Percentiles rank a stretch among this genome's conserved stretches.
phyloP scores from a whole-genome alignment of 1,284 basidiomycete species.

The Ustilago hordei region DNA sequence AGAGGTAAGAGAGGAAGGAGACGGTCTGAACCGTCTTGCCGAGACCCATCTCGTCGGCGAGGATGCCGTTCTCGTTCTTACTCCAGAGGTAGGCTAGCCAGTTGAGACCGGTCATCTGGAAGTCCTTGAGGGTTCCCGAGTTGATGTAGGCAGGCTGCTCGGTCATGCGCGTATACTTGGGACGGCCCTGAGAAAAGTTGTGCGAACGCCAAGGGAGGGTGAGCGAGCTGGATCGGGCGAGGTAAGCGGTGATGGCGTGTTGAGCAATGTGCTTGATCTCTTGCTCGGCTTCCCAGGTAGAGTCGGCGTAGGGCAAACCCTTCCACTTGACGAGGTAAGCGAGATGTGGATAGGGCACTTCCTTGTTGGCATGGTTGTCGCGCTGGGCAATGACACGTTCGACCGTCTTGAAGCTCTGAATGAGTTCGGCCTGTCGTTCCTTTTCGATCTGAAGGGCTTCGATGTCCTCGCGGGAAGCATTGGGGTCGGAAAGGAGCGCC shows the following conservation, averaged over 20 bases:
- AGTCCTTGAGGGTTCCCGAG: slow-evolving; percentile 87
- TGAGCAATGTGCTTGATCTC: slow-evolving; percentile 77
- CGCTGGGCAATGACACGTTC: slow-evolving; percentile 91
- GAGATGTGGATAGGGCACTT: slow-evolving; percentile 73
- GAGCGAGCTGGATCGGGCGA: slow-evolving; percentile 80
- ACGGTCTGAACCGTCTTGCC: slow-evolving; percentile 98
- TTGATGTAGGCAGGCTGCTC: slow-evolving; percentile 91
- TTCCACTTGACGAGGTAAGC: slow-evolving; percentile 99
- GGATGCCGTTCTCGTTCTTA: slow-evolving; percentile 93
- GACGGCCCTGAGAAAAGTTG: slow-evolving; percentile 79
- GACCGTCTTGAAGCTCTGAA: slow-evolving; percentile 89
- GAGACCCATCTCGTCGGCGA: slow-evolving; percentile 99
- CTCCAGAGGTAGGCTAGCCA: slow-evolving; percentile 98
- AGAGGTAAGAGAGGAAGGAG: slow-evolving; percentile 93
- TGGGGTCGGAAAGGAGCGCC: slow-evolving; percentile 77
- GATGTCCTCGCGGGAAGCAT: slow-evolving; percentile 85
- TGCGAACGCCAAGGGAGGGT: slow-evolving; percentile 89
- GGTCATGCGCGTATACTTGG: slow-evolving; percentile 84
- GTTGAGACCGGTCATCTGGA: slow-evolving; percentile 96
- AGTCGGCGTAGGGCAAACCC: slow-evolving; percentile 91
- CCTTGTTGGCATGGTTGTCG: slow-evolving; percentile 75
- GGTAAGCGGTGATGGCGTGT: slow-evolving; percentile 83
- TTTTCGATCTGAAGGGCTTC: slow-evolving; percentile 84
- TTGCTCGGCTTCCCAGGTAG: slow-evolving; percentile 88
- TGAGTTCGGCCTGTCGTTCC: slow-evolving; percentile 87